Evolutionary conservation across 352 stramenopile species (phyloP).

Genomic region (Halophytophthora polymorphica): DNA sequence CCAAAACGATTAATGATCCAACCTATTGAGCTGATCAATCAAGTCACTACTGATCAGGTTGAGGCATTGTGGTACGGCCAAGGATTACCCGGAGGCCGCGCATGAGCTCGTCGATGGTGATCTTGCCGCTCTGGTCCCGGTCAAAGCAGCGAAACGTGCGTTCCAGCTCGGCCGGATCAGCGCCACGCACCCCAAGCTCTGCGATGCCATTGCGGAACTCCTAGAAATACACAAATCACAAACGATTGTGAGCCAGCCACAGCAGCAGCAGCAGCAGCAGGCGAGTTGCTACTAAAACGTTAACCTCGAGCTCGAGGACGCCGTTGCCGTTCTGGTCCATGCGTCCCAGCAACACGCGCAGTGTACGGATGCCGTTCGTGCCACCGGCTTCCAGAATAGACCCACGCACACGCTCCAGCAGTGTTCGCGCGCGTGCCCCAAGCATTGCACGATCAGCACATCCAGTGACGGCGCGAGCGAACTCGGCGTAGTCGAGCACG

Average conservation of each 20-base stretch:
- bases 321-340: constrained; percentile 84
- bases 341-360: constrained; percentile 60
- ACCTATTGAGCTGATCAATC: too few relatives aligned
- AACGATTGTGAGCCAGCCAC: background rate
- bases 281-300: background rate
- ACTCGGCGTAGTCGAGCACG: constrained; percentile 74
- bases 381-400: constrained; percentile 57
- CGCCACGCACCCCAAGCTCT: constrained; percentile 39
- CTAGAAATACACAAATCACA: constrained; percentile 6
- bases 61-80: background rate
- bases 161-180: constrained; percentile 41
- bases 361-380: constrained; percentile 71
- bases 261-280: background rate
- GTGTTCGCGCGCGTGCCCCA: constrained; percentile 17
- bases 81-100: constrained; percentile 66
- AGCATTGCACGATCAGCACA: constrained; percentile 9
- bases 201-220: constrained; percentile 59
- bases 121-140: constrained; percentile 70
- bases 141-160: constrained; percentile 79
- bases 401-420: constrained; percentile 46
- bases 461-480: constrained; percentile 52
- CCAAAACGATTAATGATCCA: constrained; percentile 7
- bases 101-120: constrained; percentile 90
- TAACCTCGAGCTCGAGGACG: constrained; percentile 60
- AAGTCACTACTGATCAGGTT: background rate